Evolutionary conservation across 73 alveolate species (phyloP), one percentile per base, ranked within the genome.

Genomic region (Paramecium biaurelia): DNA sequence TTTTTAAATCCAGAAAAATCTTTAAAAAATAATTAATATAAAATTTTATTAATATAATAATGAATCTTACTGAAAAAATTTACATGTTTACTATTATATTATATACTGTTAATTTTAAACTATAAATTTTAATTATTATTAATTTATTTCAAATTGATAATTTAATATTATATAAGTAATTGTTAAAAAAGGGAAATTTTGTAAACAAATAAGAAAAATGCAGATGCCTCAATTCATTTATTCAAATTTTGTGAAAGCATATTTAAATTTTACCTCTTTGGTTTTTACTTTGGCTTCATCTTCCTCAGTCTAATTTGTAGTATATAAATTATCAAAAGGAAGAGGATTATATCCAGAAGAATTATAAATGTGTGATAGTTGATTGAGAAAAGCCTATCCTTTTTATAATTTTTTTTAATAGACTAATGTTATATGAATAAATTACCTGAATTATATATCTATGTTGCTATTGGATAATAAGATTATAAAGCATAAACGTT

Each of bases 401-500:
- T 45, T 43, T 79, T 47, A 30, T 9, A 79, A 12, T 24, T 79
- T 79, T 23, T 38, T 79, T 23, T 7, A 42, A 45, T 43, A 79
- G 4, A 43, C 90, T 79, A 79, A 79, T 1, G 11, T 30, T 11
- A 20, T 20, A 5, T 18, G 7, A 15, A 15, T 8, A 14, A 34
- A 38, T 43, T 79, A 79, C 90, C 56, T 43, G 34, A 24, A 20
- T 79, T 43, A 11, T 79, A 79, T 9, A 79, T 57, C 32, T 42
- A 23, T 20, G 35, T 43, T 23, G 90, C 70, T 6, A 79, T 34
- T 6, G 90, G 76, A 23, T 24, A 79, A 79, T 79, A 79, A 45
- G 37, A 10, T 79, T 79, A 79, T n/a, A 79, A 24, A 24, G 76
- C 70, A 26, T 79, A 79, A 21, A 79, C 30, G 20, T 79, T 79